Base-by-base conservation (phyloP, 83 land plant genomes). In the Picea abies region DNA sequence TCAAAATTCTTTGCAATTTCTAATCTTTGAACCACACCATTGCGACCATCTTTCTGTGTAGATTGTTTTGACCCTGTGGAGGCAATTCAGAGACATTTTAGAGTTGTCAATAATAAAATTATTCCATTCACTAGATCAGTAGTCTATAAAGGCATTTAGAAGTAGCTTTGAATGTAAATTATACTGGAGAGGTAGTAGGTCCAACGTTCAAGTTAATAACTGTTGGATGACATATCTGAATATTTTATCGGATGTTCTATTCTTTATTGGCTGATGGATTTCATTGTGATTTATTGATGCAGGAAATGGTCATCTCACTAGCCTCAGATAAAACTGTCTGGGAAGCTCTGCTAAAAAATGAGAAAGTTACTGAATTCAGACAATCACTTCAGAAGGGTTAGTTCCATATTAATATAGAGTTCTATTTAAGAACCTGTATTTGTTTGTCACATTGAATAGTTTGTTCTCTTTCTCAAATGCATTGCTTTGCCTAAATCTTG, bases 291-390 rank as follows among this genome's bases (percentile, higher is more conserved):
- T 62, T 23, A 37, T 20, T 68, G 22, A 62, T 84, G 84, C 84
- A 92, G 94, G 88, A 75, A 41, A 84, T 92, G 90, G 94, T 92
- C 7, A 49, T 90, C 22, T 90, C 94, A 19, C 69, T 92, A 29
- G 87, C 94, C 37, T 88, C 90, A 64, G 94, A 92, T 82, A 82
- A 84, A 79, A 85, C 91, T 62, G 87, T 92, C 12, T 92, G 94
- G 94, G 85, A 92, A 75, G 94, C 94, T 16, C 83, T 92, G 17
- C 71, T 90, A 84, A 92, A 83, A 41, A 92, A 92, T 77, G 92
- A 88, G 62, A 81, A 22, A 12, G 92, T 92, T 2, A 71, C 73
- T 16, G 86, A 90, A 77, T 80, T 92, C 12, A 81, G 78, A 35
- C 83, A 88, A 37, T 86, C 89, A 10, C 61, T 80, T n/a, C 67